Conservation (phyloP, 2,329 filamentous ascomycete genomes). For the Nakataea oryzae region DNA sequence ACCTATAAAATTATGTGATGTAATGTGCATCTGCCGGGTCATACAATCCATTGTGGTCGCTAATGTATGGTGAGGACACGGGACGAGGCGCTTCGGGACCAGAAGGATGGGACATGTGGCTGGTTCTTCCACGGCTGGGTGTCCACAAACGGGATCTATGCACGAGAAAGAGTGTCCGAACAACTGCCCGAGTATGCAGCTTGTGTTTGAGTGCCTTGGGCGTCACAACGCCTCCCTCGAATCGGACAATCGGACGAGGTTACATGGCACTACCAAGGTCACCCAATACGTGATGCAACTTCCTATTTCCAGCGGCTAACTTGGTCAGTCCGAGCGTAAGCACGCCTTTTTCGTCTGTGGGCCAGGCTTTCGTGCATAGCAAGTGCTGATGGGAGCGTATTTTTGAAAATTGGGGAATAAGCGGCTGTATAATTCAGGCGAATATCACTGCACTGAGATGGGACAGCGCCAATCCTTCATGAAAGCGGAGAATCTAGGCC, state of each 20-base stretch:
- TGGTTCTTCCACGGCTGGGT: neutral
- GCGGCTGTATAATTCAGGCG: neutral
- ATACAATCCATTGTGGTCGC: neutral
- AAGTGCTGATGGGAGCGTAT: neutral
- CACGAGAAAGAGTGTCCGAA: neutral
- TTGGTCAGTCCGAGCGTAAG: neutral
- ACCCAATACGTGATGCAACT: neutral
- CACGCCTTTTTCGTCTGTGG: neutral
- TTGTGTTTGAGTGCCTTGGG: neutral
- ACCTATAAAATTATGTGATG: neutral
- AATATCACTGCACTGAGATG: neutral
- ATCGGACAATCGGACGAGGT: neutral
- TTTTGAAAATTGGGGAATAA: neutral
- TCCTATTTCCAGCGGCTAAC: neutral
- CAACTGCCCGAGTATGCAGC: neutral
- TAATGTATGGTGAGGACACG: neutral
- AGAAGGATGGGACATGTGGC: neutral
- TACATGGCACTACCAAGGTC: neutral
- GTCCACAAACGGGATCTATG: neutral
- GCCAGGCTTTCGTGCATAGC: neutral
- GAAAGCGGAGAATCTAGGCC: neutral
- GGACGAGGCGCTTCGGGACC: neutral
- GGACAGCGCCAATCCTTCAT: neutral
- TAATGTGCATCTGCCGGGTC: neutral
- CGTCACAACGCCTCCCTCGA: neutral